These are phyloP conservation scores for Fusarium bulbicola DNA, from an alignment of 2,329 filamentous ascomycete genomes.

Conservation along the genomic window DNA sequence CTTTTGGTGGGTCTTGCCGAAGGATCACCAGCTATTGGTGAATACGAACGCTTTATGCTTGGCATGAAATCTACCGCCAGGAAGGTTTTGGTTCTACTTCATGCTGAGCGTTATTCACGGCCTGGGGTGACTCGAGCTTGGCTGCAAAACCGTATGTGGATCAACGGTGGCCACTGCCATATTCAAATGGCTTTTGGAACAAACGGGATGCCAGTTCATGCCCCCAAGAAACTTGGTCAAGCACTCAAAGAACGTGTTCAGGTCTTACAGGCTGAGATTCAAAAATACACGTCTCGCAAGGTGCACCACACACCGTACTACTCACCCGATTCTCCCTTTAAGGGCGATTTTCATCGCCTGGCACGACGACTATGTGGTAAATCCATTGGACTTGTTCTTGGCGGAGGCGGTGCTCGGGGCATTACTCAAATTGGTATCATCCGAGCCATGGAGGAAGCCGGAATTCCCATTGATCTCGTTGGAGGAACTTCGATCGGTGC, in stretches of 20 bases:
- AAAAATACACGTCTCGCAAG: constrained; percentile 95
- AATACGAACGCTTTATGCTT: constrained; percentile 95
- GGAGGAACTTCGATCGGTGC: constrained; percentile 96
- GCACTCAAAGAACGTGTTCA: constrained; percentile 93
- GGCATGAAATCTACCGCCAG: constrained; percentile 97
- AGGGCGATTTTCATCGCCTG: constrained; percentile 94
- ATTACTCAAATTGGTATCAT: constrained; percentile 96
- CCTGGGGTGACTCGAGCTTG: constrained; percentile 88
- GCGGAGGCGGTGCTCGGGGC: constrained; percentile 90
- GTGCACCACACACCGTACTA: constrained; percentile 91
- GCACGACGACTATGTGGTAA: constrained; percentile 91
- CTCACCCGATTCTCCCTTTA: constrained; percentile 89
- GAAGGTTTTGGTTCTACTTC: constrained; percentile 90
- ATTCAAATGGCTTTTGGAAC: constrained; percentile 92
- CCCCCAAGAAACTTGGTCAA: constrained; percentile 80
- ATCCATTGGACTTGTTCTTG: constrained; percentile 91
- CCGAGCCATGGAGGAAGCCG: constrained; percentile 91
- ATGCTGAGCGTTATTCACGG: constrained; percentile 86
- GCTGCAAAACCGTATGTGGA: constrained; percentile 94
- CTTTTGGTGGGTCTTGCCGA: constrained; percentile 91
- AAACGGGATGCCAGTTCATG: constrained; percentile 78
- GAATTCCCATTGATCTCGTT: constrained; percentile 93
- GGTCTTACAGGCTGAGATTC: constrained; percentile 94
- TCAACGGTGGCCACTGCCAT: constrained; percentile 97
- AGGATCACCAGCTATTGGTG: constrained; percentile 87